phyloP scores from a whole-genome alignment of 139 green algal genomes.

The Tetraselmis chui region DNA sequence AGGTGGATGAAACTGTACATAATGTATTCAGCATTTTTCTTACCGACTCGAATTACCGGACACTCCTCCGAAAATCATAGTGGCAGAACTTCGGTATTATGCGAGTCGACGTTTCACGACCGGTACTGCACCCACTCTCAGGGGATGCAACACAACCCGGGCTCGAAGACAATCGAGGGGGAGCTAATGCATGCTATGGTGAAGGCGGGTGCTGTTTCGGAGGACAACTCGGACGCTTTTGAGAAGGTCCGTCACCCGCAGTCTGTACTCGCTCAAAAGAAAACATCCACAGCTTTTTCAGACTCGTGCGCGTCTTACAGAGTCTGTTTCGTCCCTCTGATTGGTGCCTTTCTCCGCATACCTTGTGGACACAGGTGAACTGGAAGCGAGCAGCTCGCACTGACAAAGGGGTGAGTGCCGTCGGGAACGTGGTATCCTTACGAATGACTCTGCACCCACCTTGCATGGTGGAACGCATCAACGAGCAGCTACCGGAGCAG shows the following conservation, averaged over 20 bases:
- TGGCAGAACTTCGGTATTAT: too few relatives aligned
- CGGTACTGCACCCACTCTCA: too few relatives aligned
- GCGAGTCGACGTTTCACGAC: too few relatives aligned
- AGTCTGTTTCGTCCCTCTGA: too few relatives aligned
- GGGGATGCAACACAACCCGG: constrained; percentile 89
- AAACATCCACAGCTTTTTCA: background rate
- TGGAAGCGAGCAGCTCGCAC: constrained; percentile 88
- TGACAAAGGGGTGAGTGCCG: constrained; percentile 93
- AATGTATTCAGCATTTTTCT: too few relatives aligned
- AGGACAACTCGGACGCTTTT: constrained; percentile 61
- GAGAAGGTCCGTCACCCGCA: constrained; percentile 38
- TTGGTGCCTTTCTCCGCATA: too few relatives aligned
- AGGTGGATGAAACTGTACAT: too few relatives aligned
- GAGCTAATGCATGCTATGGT: constrained; percentile 70
- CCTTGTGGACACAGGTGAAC: constrained; percentile 67
- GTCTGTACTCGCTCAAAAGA: background rate
- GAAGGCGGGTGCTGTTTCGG: constrained; percentile 60
- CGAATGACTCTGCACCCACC: constrained; percentile 34
- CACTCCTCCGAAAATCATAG: background rate
- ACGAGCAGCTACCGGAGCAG: constrained; percentile 43
- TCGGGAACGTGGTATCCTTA: constrained; percentile 65
- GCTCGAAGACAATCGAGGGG: constrained; percentile 72
- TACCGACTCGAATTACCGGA: too few relatives aligned
- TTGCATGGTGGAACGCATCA: constrained; percentile 66
- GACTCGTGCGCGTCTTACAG: background rate